Percentiles rank a stretch among this genome's conserved stretches.
Conservation (phyloP, 2,329 filamentous ascomycete species). For the Aspergillus piperis region DNA sequence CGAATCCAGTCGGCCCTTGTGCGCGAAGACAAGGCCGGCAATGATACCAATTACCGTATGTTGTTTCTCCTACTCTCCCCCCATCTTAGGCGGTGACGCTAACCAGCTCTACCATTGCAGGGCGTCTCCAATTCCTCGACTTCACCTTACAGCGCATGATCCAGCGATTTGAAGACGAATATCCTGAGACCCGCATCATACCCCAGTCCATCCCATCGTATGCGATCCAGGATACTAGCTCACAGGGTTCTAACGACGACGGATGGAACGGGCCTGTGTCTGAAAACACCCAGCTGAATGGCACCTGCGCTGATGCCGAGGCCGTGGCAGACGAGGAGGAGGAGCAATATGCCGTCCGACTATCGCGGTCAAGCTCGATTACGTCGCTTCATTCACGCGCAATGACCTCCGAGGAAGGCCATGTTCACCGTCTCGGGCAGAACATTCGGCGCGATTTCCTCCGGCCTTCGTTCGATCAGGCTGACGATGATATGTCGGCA, state of each 20-base stretch:
- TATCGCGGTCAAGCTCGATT: conserved; percentile 64
- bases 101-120: conserved; percentile 41
- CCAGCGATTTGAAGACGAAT: conserved; percentile 92
- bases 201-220: conserved; percentile 23
- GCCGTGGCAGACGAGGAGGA: conserved; percentile 45
- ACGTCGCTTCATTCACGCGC: conserved; percentile 68
- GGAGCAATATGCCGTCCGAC: conserved; percentile 48
- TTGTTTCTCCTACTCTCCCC: conserved; percentile 27
- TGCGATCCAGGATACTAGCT: conserved; percentile 30
- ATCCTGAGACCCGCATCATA: conserved; percentile 75
- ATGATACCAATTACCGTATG: conserved; percentile 78
- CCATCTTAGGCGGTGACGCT: not conserved
- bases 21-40: conserved; percentile 68
- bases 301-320: conserved; percentile 32
- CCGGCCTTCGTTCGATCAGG: conserved; percentile 47
- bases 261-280: conserved; percentile 21
- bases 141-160: conserved; percentile 88
- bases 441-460: conserved; percentile 66
- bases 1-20: conserved; percentile 80
- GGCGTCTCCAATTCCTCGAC: conserved; percentile 81
- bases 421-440: conserved; percentile 68
- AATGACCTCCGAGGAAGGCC: conserved; percentile 68
- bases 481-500: conserved; percentile 35
- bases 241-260: conserved; percentile 39
- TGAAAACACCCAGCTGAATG: conserved; percentile 35